These are phyloP conservation scores for Eucalyptus shirleyi DNA, from an alignment of 345 rosid genomes.

Conservation along the genomic window DNA sequence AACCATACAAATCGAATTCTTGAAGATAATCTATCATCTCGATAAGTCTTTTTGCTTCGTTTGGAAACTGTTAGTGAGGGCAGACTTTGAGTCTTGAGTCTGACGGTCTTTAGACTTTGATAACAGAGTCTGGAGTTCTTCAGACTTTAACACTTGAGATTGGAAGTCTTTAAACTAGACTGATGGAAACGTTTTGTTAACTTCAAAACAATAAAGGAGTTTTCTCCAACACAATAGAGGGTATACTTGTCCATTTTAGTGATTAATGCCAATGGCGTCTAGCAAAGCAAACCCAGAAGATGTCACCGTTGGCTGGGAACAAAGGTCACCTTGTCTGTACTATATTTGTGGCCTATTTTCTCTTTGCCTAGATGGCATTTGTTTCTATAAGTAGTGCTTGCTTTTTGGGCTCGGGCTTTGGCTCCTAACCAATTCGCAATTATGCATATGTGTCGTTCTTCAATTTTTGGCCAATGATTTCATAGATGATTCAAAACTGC, in stretches of 20 bases:
- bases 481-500: no score
- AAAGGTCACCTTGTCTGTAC: not conserved
- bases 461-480: not conserved
- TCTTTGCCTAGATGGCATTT: not conserved
- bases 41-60: no score
- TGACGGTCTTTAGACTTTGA: no score
- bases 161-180: no score
- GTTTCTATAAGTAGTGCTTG: not conserved
- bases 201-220: no score
- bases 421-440: not conserved
- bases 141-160: no score
- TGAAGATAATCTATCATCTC: no score
- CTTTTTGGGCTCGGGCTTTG: not conserved
- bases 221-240: not conserved
- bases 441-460: not conserved
- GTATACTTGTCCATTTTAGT: not conserved
- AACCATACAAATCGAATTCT: no score
- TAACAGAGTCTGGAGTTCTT: no score
- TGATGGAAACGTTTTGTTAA: no score
- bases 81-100: no score
- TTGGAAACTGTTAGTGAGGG: no score
- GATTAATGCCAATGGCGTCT: not conserved
- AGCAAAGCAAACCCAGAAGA: not conserved
- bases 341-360: not conserved
- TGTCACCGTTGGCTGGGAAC: not conserved